Evolutionary conservation across 176 grass and related monocot species (phyloP).

Genomic region (Coix lacrymajobi): DNA sequence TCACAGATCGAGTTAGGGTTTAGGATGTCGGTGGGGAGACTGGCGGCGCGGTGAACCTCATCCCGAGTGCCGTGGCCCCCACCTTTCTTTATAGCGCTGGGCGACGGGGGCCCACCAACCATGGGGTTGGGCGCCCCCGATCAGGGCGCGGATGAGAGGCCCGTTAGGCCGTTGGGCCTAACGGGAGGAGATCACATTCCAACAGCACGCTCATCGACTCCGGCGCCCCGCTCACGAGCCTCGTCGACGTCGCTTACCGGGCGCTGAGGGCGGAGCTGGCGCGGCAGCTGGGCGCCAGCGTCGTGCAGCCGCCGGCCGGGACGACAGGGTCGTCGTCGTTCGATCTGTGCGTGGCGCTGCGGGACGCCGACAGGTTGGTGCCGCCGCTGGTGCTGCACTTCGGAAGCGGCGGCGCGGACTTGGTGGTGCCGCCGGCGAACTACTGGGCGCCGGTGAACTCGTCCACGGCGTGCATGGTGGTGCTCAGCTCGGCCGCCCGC

Average conservation of each 20-base stretch:
- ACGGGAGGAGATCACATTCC: no score
- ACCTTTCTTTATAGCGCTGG: no score
- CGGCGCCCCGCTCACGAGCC: neutral
- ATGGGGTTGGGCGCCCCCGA: no score
- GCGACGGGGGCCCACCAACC: no score
- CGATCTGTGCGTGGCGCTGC: neutral
- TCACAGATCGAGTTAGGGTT: no score
- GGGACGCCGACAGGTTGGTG: neutral
- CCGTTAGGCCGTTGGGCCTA: no score
- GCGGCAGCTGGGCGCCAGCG: neutral
- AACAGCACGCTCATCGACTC: slow-evolving; percentile 21
- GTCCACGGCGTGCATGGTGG: neutral
- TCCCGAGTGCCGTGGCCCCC: no score
- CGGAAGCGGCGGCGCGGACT: neutral
- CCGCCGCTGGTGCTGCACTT: neutral
- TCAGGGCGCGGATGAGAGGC: no score
- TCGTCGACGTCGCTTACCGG: neutral
- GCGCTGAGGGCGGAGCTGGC: neutral
- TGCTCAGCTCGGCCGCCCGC: neutral
- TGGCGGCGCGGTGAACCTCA: no score
- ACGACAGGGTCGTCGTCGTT: no score
- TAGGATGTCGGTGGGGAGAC: no score
- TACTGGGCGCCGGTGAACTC: neutral
- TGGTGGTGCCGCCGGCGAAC: neutral
- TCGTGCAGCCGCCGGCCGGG: neutral